Conservation (phyloP, 2,329 filamentous ascomycete species). For the Aspergillus eucalypticola region DNA sequence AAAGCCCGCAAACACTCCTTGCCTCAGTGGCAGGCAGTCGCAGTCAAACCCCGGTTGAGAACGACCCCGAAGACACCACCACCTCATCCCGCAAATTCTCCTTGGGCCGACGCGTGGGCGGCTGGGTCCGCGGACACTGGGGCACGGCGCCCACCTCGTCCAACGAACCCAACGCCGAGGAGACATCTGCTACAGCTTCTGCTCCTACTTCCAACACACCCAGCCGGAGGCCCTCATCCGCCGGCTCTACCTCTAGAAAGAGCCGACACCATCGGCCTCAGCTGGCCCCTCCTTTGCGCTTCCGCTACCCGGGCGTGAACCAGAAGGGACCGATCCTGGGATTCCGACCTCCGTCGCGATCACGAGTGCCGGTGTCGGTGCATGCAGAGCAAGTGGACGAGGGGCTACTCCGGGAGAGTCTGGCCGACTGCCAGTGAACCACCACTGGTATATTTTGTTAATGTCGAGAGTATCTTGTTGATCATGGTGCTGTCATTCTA, state of each 20-base stretch:
- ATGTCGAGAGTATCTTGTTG: neutral
- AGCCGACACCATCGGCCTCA: slow-evolving; percentile 11
- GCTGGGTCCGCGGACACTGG: slow-evolving; percentile 67
- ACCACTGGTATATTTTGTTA: neutral
- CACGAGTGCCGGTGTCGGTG: slow-evolving; percentile 58
- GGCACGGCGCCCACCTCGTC: slow-evolving; percentile 51
- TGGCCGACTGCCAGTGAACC: slow-evolving; percentile 48
- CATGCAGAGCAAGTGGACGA: slow-evolving; percentile 60
- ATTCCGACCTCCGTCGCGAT: slow-evolving; percentile 60
- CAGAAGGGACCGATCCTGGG: slow-evolving; percentile 74
- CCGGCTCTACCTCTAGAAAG: slow-evolving; percentile 59
- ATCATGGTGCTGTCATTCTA: slow-evolving; percentile 1
- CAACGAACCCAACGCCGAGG: slow-evolving; percentile 11
- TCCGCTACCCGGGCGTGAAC: slow-evolving; percentile 71
- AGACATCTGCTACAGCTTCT: slow-evolving; percentile 17
- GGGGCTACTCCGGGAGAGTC: slow-evolving; percentile 61
- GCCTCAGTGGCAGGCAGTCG: slow-evolving; percentile 38
- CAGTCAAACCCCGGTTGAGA: slow-evolving; percentile 21
- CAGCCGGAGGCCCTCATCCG: slow-evolving; percentile 64
- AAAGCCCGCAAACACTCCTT: slow-evolving; percentile 37
- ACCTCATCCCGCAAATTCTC: slow-evolving; percentile 31
- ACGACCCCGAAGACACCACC: slow-evolving; percentile 24
- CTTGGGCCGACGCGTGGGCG: slow-evolving; percentile 59
- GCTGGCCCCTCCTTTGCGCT: slow-evolving; percentile 19
- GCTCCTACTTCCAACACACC: slow-evolving; percentile 20